These are phyloP conservation scores for Glomus cerebriforme DNA, from an alignment of 192 early-diverging fungal species.

Conservation along the genomic window DNA sequence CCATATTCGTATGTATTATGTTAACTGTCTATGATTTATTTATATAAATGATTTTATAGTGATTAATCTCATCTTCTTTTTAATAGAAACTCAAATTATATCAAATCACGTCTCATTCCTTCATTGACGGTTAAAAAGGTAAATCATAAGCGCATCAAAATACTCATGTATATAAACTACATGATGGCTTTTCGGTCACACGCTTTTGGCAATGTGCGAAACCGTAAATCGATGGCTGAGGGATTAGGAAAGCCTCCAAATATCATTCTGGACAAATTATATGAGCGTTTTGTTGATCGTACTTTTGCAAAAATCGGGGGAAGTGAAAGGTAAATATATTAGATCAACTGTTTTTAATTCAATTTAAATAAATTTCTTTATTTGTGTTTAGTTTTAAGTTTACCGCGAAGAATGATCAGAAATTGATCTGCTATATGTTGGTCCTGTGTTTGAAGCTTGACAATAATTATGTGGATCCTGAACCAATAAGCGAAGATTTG, in stretches of 20 bases:
- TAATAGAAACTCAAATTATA: constrained; percentile 39
- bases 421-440: constrained; percentile 76
- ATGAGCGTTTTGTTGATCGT: not conserved
- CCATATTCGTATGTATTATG: constrained; percentile 36
- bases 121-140: constrained; percentile 48
- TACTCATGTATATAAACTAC: constrained; percentile 75
- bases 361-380: not conserved
- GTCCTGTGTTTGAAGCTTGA: constrained; percentile 71
- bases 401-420: constrained; percentile 70
- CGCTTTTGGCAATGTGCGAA: constrained; percentile 48
- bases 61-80: not conserved
- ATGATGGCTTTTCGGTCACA: constrained; percentile 71
- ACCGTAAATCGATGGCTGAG: constrained; percentile 43
- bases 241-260: constrained; percentile 60
- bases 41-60: not conserved
- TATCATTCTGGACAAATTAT: constrained; percentile 50
- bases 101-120: constrained; percentile 45
- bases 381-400: constrained; percentile 40
- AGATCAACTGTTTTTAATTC: not conserved
- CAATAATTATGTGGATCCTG: constrained; percentile 67
- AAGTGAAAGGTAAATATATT: not conserved
- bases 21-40: not conserved
- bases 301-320: not conserved
- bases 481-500: constrained; percentile 66
- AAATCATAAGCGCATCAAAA: constrained; percentile 54